Evolutionary conservation across 2,329 filamentous ascomycete species (phyloP), one percentile per base, ranked within the genome.

Genomic region (Apiospora rasikravindrae): DNA sequence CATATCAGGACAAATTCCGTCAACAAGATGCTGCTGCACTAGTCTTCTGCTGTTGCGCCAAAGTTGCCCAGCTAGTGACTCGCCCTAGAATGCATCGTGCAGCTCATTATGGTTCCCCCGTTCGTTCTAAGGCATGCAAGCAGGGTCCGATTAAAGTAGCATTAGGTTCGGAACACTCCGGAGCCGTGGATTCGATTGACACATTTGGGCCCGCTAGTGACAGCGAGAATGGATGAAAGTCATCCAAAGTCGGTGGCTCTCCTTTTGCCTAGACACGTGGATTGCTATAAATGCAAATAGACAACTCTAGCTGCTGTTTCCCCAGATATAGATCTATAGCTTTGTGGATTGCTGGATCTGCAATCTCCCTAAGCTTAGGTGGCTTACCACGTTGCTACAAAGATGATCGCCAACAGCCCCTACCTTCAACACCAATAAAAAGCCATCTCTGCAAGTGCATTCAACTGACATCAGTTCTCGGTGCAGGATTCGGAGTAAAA

Each of bases 91-190:
- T 40, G 57, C 8, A 24, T 64, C 40, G 29, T 40, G 22, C 57
- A 40, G 57, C 33, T 64, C 57, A n/a, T 51, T 26, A 26, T 51
- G 33, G 57, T 51, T 51, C 10, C 49, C 49, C 49, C n/a, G 57
- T 64, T 22, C 57, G 33, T 64, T 22, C 57, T 64, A 64, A 40
- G 57, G 40, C 57, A 64, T 64, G 57, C 57, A 64, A 64, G 57
- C n/a, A 64, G 57, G 57, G 57, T 64, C 57, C 57, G 57, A 40
- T 64, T 40, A 64, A 64, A 64, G 57, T 40, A 11, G 57, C 57
- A 64, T 64, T 64, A 64, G 57, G 57, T 64, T 64, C 29, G 57
- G 57, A 37, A 40, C 57, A 40, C 57, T 64, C 57, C 57, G 57
- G 33, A 40, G 29, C 29, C 57, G 57, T 64, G 57, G 57, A 24